phyloP scores from a whole-genome alignment of 2,329 filamentous ascomycete genomes.

The Neobulgaria alba region DNA sequence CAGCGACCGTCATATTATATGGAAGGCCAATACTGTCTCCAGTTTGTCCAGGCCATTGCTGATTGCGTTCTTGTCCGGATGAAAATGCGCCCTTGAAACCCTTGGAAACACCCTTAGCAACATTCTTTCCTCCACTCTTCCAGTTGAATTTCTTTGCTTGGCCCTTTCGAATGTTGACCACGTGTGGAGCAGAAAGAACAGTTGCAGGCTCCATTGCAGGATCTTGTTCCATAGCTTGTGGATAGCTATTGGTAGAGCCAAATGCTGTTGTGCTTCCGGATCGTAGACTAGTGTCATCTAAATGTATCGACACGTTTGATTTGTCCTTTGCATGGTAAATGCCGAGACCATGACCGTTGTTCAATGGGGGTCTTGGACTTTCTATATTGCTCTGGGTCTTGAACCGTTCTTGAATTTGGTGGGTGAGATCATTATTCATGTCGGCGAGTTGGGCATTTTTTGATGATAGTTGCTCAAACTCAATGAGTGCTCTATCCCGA shows the following conservation, averaged over 20 bases:
- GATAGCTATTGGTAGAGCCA: conserved; percentile 22
- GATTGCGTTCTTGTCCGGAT: conserved; percentile 40
- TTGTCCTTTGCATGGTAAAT: conserved; percentile 50
- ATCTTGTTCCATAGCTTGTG: conserved; percentile 29
- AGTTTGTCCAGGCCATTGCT: conserved; percentile 43
- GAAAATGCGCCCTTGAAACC: conserved; percentile 82
- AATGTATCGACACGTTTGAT: conserved; percentile 27
- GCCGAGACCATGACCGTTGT: conserved; percentile 57
- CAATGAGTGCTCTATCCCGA: conserved; percentile 86
- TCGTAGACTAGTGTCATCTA: conserved; percentile 31
- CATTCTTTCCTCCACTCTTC: conserved; percentile 92
- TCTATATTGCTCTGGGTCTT: conserved; percentile 60
- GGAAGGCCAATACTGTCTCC: conserved; percentile 60
- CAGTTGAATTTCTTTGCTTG: conserved; percentile 71
- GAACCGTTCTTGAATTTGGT: conserved; percentile 89
- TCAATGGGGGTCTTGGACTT: conserved; percentile 34
- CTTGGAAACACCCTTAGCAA: conserved; percentile 90
- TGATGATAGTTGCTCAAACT: conserved; percentile 88
- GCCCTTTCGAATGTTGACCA: conserved; percentile 90
- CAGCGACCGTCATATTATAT: conserved; percentile 58
- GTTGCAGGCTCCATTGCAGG: conserved; percentile 26
- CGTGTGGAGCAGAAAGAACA: conserved; percentile 56
- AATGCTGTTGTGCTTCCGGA: conserved; percentile 32
- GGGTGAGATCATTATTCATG: conserved; percentile 90
- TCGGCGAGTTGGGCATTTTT: conserved; percentile 93